Evolutionary conservation across 768 basidiomycete genomes (phyloP).

Genomic region (Mycena leptocephala): DNA sequence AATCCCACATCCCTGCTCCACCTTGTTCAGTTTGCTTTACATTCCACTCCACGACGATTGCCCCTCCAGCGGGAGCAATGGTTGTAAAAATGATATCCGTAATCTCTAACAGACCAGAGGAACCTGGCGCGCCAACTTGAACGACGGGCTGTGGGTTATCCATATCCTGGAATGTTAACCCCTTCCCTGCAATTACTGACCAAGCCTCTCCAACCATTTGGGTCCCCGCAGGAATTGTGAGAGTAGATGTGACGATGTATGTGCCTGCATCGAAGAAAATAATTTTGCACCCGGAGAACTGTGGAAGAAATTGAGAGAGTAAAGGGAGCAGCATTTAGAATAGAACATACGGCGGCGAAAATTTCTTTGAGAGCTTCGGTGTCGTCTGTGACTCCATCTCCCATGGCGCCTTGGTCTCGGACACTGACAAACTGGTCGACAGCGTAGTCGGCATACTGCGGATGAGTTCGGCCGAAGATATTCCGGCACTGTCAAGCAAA

Average conservation of each 20-base stretch:
- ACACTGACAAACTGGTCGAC: slow-evolving; percentile 81
- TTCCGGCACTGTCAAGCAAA: slow-evolving; percentile 70
- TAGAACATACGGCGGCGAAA: slow-evolving; percentile 55
- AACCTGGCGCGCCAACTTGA: slow-evolving; percentile 63
- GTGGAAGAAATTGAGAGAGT: slow-evolving; percentile 5
- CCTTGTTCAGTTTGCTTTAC: slow-evolving; percentile 73
- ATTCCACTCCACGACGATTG: slow-evolving; percentile 81
- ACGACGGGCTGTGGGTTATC: slow-evolving; percentile 64
- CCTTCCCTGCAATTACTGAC: slow-evolving; percentile 70
- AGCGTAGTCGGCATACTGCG: slow-evolving; percentile 77
- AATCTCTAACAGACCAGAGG: slow-evolving; percentile 71
- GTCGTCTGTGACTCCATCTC: slow-evolving; percentile 87
- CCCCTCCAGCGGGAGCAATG: slow-evolving; percentile 67
- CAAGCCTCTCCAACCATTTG: slow-evolving; percentile 75
- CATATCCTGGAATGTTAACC: slow-evolving; percentile 61
- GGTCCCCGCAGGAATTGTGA: slow-evolving; percentile 72
- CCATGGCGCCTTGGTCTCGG: slow-evolving; percentile 76
- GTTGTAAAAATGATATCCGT: slow-evolving; percentile 77
- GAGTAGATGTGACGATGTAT: slow-evolving; percentile 68
- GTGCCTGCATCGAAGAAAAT: slow-evolving; percentile 83
- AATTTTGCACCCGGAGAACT: slow-evolving; percentile 73
- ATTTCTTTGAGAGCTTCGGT: slow-evolving; percentile 76
- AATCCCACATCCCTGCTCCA: slow-evolving; percentile 74
- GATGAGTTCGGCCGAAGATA: slow-evolving; percentile 75
- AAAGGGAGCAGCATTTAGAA: neutral